Conservation (phyloP, 192 early-diverging fungal species). For the Entomortierella chlamydospora region DNA sequence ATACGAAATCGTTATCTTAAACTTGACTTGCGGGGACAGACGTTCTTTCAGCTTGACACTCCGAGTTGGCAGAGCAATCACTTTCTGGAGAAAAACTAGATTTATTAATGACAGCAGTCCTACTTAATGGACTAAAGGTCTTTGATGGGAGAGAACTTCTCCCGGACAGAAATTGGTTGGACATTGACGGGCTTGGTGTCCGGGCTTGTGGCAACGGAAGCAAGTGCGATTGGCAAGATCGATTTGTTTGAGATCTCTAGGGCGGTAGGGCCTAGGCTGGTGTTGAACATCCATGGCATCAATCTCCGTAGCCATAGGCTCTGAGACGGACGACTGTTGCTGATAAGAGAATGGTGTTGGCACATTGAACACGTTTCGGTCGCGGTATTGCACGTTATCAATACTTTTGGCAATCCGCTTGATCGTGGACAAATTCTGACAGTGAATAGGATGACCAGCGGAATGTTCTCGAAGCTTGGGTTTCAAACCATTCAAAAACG, state of each 20-base stretch:
- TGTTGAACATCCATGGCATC: no score
- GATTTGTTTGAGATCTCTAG: no score
- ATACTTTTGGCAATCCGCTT: background rate
- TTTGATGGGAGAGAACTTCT: background rate
- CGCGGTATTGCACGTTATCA: background rate
- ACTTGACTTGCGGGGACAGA: no score
- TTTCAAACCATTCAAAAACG: background rate
- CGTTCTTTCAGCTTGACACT: background rate
- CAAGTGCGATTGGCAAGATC: no score
- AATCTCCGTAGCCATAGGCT: no score
- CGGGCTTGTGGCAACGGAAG: no score
- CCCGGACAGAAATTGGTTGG: background rate
- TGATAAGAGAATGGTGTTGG: no score
- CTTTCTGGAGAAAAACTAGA: background rate
- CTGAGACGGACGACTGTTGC: no score
- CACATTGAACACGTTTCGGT: no score
- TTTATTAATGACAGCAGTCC: background rate
- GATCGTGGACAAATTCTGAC: background rate
- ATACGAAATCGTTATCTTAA: no score
- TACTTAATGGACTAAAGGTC: background rate
- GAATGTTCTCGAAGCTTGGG: background rate
- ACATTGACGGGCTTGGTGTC: no score
- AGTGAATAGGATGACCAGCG: background rate
- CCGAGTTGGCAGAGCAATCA: background rate
- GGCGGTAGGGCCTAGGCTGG: no score